Evolutionary conservation across 2,329 filamentous ascomycete species (phyloP), one percentile per base, ranked within the genome.

Genomic region (Xylariaceae sp.): DNA sequence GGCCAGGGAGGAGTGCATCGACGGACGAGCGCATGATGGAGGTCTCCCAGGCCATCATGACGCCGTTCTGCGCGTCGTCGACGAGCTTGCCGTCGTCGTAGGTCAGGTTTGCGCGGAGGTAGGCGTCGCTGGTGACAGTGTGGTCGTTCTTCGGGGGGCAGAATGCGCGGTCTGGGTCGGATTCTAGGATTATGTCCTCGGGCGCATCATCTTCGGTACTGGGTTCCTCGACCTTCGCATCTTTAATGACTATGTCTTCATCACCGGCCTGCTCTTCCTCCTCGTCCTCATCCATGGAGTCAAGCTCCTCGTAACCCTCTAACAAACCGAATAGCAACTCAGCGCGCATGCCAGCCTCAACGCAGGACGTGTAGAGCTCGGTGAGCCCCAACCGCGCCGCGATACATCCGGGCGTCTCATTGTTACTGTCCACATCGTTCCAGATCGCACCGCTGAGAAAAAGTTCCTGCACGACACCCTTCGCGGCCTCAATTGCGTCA

Each of bases 41-140:
- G 1, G 87, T 88, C 74, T 96, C 91, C 91, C 91, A 96, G 45
- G 87, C 82, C 91, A 96, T 96, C 91, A 96, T 96, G 51, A 96
- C 89, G 55, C 89, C 90, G 72, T 96, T 96, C 62, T 85, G 81
- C 64, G 86, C 83, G 2, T 84, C 80, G 70, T 94, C 90, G 5
- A 94, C 80, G 2, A 94, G 82, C 61, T 87, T 87, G 64, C 81
- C 81, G 59, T 82, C 77, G 53, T 81, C 79, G 73, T 89, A 88
- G 11, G 82, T 86, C 18, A 91, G 78, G 30, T 80, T 77, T 0
- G 87, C 88, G 52, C 82, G 80, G 51, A 93, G 82, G 70, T 92
- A 92, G 47, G 84, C 81, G 51, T 83, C 80, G 68, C 82, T 88
- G 53, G 83, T 86, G 61, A 88, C 83, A 35, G 63, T 64, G 75